phyloP scores from a whole-genome alignment of 176 grass and related monocot genomes.

The Avena eriantha region DNA sequence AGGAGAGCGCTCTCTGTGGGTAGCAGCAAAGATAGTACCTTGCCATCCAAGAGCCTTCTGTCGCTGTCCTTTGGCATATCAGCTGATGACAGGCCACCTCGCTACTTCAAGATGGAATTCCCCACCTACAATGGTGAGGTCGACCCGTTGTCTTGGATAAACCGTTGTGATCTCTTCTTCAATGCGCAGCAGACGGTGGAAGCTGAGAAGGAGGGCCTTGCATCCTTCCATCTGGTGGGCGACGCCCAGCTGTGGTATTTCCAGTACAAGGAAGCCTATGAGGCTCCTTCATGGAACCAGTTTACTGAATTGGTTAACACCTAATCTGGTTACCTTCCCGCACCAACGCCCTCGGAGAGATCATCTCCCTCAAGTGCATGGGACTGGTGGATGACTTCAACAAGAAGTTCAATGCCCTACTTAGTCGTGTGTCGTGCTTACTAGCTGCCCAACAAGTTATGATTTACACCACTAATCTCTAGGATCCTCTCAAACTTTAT shows the following conservation, averaged over 20 bases:
- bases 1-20: too few relatives aligned
- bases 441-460: not conserved
- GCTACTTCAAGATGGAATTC: not conserved
- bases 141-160: not conserved
- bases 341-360: not conserved
- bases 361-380: not conserved
- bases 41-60: too few relatives aligned
- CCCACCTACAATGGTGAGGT: not conserved
- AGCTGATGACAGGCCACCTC: not conserved
- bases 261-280: not conserved
- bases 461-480: not conserved
- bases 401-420: not conserved
- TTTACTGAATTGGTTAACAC: not conserved
- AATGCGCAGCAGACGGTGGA: not conserved
- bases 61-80: too few relatives aligned
- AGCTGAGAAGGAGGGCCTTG: not conserved
- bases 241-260: not conserved
- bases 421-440: not conserved
- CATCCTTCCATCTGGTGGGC: not conserved
- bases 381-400: not conserved
- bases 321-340: not conserved
- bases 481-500: not conserved
- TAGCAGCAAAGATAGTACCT: too few relatives aligned
- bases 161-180: not conserved
- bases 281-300: not conserved